These are phyloP conservation scores for Sporothrix variecibatus DNA, from an alignment of 2,329 filamentous ascomycete genomes.

Conservation along the genomic window DNA sequence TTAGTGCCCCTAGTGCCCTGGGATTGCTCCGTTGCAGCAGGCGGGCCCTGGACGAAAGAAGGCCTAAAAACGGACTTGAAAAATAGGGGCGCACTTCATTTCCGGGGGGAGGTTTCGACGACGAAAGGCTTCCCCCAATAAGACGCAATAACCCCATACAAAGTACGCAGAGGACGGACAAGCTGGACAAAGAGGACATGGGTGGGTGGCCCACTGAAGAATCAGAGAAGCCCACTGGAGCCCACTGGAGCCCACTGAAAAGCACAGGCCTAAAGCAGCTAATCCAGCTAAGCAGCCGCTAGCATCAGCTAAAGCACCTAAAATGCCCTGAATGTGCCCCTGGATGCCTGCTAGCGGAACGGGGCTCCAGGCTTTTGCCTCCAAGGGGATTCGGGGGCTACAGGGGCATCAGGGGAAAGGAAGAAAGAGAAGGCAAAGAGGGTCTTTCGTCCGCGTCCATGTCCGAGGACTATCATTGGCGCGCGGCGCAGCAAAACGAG, in stretches of 20 bases:
- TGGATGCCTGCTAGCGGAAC: conserved; percentile 12
- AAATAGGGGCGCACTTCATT: background rate
- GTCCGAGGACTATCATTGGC: conserved; percentile 1
- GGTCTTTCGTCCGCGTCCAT: background rate
- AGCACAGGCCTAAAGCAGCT: background rate
- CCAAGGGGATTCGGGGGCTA: background rate
- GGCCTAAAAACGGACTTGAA: background rate
- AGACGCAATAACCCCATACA: background rate
- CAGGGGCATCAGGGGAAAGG: background rate
- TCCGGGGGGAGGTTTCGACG: background rate
- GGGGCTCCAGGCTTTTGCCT: background rate
- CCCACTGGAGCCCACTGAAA: background rate
- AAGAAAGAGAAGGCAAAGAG: background rate
- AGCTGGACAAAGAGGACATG: background rate
- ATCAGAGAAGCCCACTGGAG: background rate
- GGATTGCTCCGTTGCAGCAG: background rate
- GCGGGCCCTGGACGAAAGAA: background rate
- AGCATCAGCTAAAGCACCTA: background rate
- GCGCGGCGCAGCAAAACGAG: background rate
- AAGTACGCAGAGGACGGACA: background rate
- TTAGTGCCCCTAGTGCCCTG: background rate
- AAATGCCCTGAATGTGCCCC: background rate
- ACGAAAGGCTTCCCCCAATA: background rate
- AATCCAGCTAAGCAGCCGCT: background rate
- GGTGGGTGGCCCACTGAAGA: background rate